Conservation (phyloP, 2,329 filamentous ascomycete genomes). For the Arthrinium puccinioides region DNA sequence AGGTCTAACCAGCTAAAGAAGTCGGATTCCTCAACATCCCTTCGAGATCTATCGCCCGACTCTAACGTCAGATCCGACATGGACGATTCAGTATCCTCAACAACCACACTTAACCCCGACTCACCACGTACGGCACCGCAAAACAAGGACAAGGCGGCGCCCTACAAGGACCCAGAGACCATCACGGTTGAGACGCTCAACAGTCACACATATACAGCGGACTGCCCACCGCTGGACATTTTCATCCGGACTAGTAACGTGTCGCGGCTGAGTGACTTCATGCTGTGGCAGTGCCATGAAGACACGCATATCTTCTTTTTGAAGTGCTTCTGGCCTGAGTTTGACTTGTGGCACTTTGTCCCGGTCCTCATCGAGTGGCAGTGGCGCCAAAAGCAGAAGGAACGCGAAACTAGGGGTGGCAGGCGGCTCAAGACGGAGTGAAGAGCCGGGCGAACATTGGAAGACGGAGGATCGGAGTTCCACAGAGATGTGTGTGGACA, state of each 20-base stretch:
- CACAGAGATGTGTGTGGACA: neutral
- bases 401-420: conserved; percentile 38
- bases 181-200: conserved; percentile 80
- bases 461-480: too few relatives aligned
- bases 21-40: conserved; percentile 39
- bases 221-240: conserved; percentile 81
- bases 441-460: too few relatives aligned
- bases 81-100: conserved; percentile 51
- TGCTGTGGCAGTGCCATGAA: conserved; percentile 97
- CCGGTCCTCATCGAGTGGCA: conserved; percentile 91
- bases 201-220: conserved; percentile 80
- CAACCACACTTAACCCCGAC: conserved; percentile 50
- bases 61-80: conserved; percentile 37
- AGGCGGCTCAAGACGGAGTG: conserved; percentile 22
- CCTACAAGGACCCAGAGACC: conserved; percentile 67
- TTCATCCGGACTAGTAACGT: conserved; percentile 91
- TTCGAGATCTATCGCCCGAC: conserved; percentile 41
- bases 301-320: conserved; percentile 89
- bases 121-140: conserved; percentile 30
- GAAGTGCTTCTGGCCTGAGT: conserved; percentile 90
- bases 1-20: conserved; percentile 55
- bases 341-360: conserved; percentile 87
- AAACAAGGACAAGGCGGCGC: conserved; percentile 26
- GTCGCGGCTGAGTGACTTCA: conserved; percentile 88
- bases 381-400: conserved; percentile 54